Evolutionary conservation across 345 rosid genomes (phyloP).

Genomic region (Moricandia moricandioides): DNA sequence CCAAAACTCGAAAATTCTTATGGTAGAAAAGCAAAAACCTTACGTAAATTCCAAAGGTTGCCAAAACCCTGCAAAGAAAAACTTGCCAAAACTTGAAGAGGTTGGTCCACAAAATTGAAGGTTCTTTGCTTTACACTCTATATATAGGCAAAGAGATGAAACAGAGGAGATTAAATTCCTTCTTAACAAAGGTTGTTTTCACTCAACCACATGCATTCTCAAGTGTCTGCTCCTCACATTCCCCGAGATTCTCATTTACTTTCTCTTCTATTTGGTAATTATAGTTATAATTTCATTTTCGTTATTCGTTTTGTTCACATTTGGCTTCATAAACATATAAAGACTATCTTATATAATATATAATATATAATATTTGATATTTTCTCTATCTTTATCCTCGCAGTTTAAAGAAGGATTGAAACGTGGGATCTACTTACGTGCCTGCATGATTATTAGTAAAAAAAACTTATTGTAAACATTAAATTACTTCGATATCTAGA

Average conservation of each 20-base stretch:
- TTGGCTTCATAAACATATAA: slow-evolving; percentile 9
- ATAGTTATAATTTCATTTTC: not conserved
- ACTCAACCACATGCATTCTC: slow-evolving; percentile 72
- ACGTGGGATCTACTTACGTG: slow-evolving; percentile 29
- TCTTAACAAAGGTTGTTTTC: slow-evolving; percentile 60
- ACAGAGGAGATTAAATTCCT: slow-evolving; percentile 62
- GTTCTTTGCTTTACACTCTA: slow-evolving; percentile 47
- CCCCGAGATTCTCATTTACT: slow-evolving; percentile 32
- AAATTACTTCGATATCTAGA: slow-evolving; percentile 9
- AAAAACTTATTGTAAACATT: slow-evolving; percentile 24
- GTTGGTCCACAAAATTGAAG: slow-evolving; percentile 73
- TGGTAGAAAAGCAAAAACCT: slow-evolving; percentile 20
- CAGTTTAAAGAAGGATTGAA: slow-evolving; percentile 25
- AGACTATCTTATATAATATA: not conserved
- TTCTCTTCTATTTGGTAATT: slow-evolving; percentile 27
- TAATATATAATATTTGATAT: not conserved
- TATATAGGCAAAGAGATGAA: slow-evolving; percentile 46
- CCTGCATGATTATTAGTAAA: slow-evolving; percentile 30
- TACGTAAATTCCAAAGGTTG: slow-evolving; percentile 47
- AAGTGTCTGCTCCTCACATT: slow-evolving; percentile 50
- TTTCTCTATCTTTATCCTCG: slow-evolving; percentile 9
- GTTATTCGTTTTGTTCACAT: slow-evolving; percentile 30
- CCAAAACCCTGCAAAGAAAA: slow-evolving; percentile 56
- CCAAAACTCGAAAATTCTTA: slow-evolving; percentile 16
- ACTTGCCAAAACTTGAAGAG: slow-evolving; percentile 45